Percentiles rank a stretch among this genome's conserved stretches.
Evolutionary conservation across 129 eudicot genomes (phyloP).

Genomic region (Saposhnikovia divaricata): DNA sequence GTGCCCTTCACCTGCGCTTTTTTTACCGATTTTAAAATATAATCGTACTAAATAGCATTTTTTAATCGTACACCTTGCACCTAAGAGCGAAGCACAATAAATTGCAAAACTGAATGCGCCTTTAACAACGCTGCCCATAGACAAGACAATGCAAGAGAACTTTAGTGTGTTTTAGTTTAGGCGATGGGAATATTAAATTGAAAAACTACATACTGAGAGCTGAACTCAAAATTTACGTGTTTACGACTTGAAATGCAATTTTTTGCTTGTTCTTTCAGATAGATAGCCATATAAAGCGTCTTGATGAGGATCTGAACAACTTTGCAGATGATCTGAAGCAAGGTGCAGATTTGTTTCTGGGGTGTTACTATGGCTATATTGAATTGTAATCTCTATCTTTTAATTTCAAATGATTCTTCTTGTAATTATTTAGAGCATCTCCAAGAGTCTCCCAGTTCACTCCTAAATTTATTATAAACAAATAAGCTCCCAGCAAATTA

Average conservation of each 20-base stretch:
- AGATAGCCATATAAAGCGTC: slow-evolving; percentile 95
- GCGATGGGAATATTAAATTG: background rate
- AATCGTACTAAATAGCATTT: too few species aligned
- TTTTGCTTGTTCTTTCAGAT: slow-evolving; percentile 44
- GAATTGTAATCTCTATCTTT: background rate
- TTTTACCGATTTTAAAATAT: too few species aligned
- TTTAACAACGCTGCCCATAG: background rate
- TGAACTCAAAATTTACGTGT: slow-evolving; percentile 1
- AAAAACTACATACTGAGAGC: background rate
- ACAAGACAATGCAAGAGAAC: background rate
- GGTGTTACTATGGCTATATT: background rate
- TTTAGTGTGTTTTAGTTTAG: slow-evolving; percentile 4
- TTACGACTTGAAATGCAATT: background rate
- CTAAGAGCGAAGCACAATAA: too few species aligned
- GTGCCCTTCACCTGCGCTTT: too few species aligned
- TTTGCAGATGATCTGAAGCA: slow-evolving; percentile 94
- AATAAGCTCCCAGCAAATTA: too few species aligned
- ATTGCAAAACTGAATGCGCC: too few species aligned
- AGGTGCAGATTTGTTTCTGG: slow-evolving; percentile 34
- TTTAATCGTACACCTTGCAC: too few species aligned
- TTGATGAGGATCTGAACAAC: slow-evolving; percentile 92
- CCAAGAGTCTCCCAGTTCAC: too few species aligned
- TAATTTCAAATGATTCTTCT: background rate
- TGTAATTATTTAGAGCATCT: background rate
- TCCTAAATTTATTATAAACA: too few species aligned